Evolutionary conservation across 495 filamentous ascomycete genomes (phyloP), one percentile per base, ranked within the genome.

Genomic region (Tuber microsphaerosporum): DNA sequence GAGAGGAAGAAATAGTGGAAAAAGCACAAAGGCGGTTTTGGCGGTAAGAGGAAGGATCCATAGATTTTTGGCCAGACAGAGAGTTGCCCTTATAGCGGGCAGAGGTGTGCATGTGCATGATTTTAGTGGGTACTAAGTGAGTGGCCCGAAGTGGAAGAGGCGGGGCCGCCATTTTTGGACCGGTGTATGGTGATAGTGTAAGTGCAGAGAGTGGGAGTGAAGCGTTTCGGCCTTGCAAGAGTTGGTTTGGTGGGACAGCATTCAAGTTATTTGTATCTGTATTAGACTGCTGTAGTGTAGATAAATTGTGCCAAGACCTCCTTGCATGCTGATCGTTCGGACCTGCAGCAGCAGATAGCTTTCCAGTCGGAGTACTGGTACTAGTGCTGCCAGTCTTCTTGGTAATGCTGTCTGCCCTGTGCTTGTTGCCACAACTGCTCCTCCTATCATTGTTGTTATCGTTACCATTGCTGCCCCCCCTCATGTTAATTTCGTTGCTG

Each of bases 291-390:
- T 75, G 72, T 26, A 74, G 73, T 26, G 56, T 26, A 65, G 56
- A 2, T 26, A 26, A 65, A 65, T 34, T 17, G 3, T 65, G 72
- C 77, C 77, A 79, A 78, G 77, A 76, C 56, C 76, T 79, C 80
- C 80, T 81, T 81, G 80, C 79, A 81, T 82, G 31, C 31, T 73
- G 80, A 81, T 82, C 80, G 74, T 72, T 77, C 72, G 79, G 79
- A 81, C 75, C 79, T 81, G 79, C 79, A 81, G 80, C 79, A 81
- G 80, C 75, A 65, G 34, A 65, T 65, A n/a, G 26, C 26, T 65
- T 65, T 16, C 12, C 12, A 31, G n/a, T 16, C n/a, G 51, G 51
- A 26, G 51, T 61, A 26, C 51, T 65, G 12, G 51, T 61, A 26
- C 51, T 65, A 5, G 56, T 34, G 56, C 19, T 34, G 56, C 26